Evolutionary conservation across 2,329 filamentous ascomycete genomes (phyloP), one percentile per base, ranked within the genome.

Genomic region (Cladosporium sp.): DNA sequence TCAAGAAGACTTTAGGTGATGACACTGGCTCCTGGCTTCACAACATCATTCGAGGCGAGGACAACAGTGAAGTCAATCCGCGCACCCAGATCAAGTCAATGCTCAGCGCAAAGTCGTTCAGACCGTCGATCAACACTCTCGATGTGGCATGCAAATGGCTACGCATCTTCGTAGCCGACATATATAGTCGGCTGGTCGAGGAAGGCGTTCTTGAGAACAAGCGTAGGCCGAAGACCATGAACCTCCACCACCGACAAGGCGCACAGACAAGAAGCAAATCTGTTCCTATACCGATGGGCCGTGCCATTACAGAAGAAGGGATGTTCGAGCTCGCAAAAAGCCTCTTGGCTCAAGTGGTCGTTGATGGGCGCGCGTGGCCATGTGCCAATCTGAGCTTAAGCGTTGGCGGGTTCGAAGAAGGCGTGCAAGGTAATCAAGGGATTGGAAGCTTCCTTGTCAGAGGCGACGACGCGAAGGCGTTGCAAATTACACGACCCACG

Each of bases 41-140:
- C 74, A 85, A 88, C 57, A 88, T 88, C 11, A 88, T 97, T 55
- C 85, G 94, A 11, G 94, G 94, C 1, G 85, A 92, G 61, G 94
- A 99, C 72, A 78, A 80, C 51, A 94, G 88, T 67, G 92, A 97
- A 73, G 91, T 99, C 64, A 97, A 91, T 69, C 84, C 91, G 28
- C 82, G 93, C 54, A 96, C 92, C 1, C 90, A 94, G 69, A 96
- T 97, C 77, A 97, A 97, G 73, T 94, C 89, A 15, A 97, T 99
- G 92, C 80, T 97, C 14, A 97, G 92, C 1, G 92, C 94, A 19
- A 99, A 99, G 72, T 95, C 92, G 0, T 99, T 99, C 69, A 83
- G 90, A 25, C 94, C 94, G 0, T 85, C 82, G 58, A 93, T 97
- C 70, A 89, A 86, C 65, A 88, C 81, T 2, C 77, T 84, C 17